Base-by-base conservation (phyloP, 23 red algal species). In the Gracilaria vermiculophylla region DNA sequence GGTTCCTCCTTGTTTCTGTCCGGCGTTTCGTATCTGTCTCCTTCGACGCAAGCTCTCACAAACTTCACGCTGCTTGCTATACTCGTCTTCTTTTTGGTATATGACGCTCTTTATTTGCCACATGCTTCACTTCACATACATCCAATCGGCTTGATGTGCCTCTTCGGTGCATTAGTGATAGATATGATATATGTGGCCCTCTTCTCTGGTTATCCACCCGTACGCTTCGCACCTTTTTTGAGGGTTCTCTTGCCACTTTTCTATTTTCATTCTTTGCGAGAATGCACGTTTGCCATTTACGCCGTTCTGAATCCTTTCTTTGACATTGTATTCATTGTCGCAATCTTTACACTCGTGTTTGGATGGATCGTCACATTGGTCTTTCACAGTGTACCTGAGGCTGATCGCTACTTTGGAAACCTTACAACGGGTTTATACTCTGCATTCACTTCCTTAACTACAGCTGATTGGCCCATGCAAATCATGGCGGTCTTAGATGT, bases 401-500 rank as follows among this genome's bases (percentile, higher is more conserved):
- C 80, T 41, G 69, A 93, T 20, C 78, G 73, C 17, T 93, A 93
- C 50, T 93, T 79, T 57, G 78, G 90, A n/a, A 69, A 85, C 55
- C 80, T 93, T 19, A 49, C 48, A 13, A 69, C 52, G 11, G 90
- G 90, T 33, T 20, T 93, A 1, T 85, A 85, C 44, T 85, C 90
- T 8, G 72, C 81, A 13, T 93, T 93, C 42, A 85, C 81, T 3
- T 79, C 81, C 20, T 19, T 77, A 34, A 93, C 90, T 41, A 85
- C 78, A 20, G 90, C 90, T 19, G 90, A 93, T 69, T 93, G 73
- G 72, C 90, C 90, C 23, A 84, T 93, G 80, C 90, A 93, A 60
- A 86, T 93, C 52, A 78, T 93, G 69, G 90, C 69, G 12, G 81
- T 93, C 14, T 55, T 85, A 44, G 79, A 93, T 53, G 80, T 84